A percentile compares a stretch with the other conserved stretches of the same genome.
These are phyloP conservation scores for Botrytis porri DNA, from an alignment of 2,329 filamentous ascomycete species.

Conservation along the genomic window DNA sequence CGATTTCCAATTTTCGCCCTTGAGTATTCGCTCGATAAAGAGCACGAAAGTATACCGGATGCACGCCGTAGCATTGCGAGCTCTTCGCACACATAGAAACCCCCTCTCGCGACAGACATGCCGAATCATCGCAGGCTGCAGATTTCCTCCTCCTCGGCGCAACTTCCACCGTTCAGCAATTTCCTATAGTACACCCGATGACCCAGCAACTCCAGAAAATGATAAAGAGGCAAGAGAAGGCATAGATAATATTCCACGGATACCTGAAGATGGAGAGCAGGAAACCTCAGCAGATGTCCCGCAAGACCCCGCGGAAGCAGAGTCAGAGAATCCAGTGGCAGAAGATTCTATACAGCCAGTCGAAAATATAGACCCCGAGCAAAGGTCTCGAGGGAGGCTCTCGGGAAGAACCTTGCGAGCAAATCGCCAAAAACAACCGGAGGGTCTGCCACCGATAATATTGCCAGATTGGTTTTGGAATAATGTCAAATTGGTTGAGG, in stretches of 20 bases:
- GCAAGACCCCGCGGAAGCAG: background rate
- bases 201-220: slow-evolving; percentile 19
- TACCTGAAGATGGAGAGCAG: background rate
- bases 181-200: slow-evolving; percentile 31
- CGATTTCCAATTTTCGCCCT: background rate
- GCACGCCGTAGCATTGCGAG: slow-evolving; percentile 36
- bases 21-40: slow-evolving; percentile 15
- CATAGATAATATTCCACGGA: background rate
- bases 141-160: slow-evolving; percentile 32
- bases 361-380: slow-evolving; percentile 14
- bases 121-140: slow-evolving; percentile 35
- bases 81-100: slow-evolving; percentile 33
- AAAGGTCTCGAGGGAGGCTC: slow-evolving; percentile 25
- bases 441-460: slow-evolving; percentile 48
- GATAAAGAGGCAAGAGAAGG: slow-evolving; percentile 23
- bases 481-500: slow-evolving; percentile 43
- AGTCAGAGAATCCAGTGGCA: slow-evolving; percentile 5
- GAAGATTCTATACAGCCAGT: slow-evolving; percentile 13
- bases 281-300: background rate
- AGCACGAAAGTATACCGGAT: slow-evolving; percentile 35
- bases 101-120: slow-evolving; percentile 33
- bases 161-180: slow-evolving; percentile 35
- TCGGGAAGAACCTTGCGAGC: slow-evolving; percentile 24
- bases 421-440: slow-evolving; percentile 29
- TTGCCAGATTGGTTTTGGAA: slow-evolving; percentile 58